A percentile compares a stretch with the other conserved stretches of the same genome.
phyloP scores from a whole-genome alignment of 352 stramenopile genomes.

The Bremia lactucae region DNA sequence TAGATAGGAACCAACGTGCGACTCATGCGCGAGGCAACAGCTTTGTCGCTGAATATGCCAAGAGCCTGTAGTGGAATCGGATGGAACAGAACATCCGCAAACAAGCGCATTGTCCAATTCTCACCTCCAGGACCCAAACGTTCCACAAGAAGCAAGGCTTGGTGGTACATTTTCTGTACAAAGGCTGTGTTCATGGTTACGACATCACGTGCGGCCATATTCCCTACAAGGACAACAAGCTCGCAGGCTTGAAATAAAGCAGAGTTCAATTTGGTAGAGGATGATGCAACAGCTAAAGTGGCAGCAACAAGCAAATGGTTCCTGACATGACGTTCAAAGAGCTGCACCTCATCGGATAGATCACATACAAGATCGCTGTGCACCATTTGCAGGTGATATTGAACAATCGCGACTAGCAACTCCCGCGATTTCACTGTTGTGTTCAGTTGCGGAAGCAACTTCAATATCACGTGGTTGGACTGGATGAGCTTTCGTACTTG shows the following conservation, averaged over 20 bases:
- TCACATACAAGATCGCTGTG: conserved; percentile 24
- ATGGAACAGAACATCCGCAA: conserved; percentile 40
- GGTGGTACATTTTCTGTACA: conserved; percentile 26
- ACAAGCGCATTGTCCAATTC: conserved; percentile 35
- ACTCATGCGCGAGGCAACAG: conserved; percentile 34
- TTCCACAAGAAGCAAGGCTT: conserved; percentile 31
- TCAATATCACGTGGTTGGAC: conserved; percentile 3
- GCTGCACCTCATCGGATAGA: conserved; percentile 28
- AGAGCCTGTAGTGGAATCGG: conserved; percentile 25
- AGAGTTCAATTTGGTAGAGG: conserved; percentile 10
- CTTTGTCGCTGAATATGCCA: conserved; percentile 31
- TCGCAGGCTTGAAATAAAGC: conserved; percentile 27
- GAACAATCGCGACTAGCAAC: conserved; percentile 21
- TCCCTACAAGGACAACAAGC: conserved; percentile 12
- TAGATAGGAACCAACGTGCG: conserved; percentile 55
- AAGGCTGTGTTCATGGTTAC: conserved; percentile 13
- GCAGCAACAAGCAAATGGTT: conserved; percentile 11
- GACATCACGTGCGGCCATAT: conserved; percentile 10
- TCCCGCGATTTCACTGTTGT: conserved; percentile 14
- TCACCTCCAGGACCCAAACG: conserved; percentile 34
- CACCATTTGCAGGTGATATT: conserved; percentile 25
- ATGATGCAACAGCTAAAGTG: conserved; percentile 5
- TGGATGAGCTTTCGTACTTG: conserved; percentile 28
- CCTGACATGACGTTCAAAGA: conserved; percentile 18
- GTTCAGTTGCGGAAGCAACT: conserved; percentile 7